Evolutionary conservation across 768 basidiomycete species (phyloP).

Genomic region (Naganishia vaughanmartiniae): DNA sequence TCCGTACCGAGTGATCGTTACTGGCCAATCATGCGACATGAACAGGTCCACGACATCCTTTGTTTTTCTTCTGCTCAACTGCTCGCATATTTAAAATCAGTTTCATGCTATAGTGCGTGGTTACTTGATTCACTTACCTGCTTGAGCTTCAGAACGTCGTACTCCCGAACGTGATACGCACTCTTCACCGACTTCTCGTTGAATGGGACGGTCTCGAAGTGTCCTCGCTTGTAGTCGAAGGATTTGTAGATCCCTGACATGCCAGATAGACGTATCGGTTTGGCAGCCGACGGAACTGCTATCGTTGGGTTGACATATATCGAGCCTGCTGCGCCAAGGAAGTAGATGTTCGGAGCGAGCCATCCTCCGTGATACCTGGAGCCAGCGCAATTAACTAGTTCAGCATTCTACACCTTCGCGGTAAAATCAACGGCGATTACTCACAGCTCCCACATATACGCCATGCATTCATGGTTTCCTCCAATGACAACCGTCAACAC

Average conservation of each 20-base stretch:
- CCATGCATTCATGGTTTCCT: slow-evolving; percentile 96
- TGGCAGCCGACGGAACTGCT: neutral
- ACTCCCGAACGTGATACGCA: slow-evolving; percentile 87
- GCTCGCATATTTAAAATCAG: slow-evolving; percentile 57
- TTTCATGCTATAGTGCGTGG: neutral
- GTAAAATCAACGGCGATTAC: slow-evolving; percentile 41
- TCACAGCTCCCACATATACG: slow-evolving; percentile 93
- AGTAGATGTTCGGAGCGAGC: slow-evolving; percentile 95
- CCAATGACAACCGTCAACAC: slow-evolving; percentile 90
- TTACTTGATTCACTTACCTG: neutral
- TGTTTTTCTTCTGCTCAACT: slow-evolving; percentile 9
- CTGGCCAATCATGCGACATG: slow-evolving; percentile 96
- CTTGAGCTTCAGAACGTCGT: slow-evolving; percentile 57
- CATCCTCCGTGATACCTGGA: slow-evolving; percentile 90
- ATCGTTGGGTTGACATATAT: slow-evolving; percentile 64
- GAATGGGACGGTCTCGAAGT: slow-evolving; percentile 80
- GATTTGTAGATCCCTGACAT: slow-evolving; percentile 86
- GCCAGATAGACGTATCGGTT: slow-evolving; percentile 78
- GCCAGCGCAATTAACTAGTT: neutral
- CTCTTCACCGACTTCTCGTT: slow-evolving; percentile 69
- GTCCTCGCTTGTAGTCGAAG: slow-evolving; percentile 68
- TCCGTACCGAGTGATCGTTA: slow-evolving; percentile 76
- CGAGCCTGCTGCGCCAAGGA: slow-evolving; percentile 85
- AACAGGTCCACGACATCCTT: slow-evolving; percentile 59
- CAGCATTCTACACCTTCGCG: neutral